Evolutionary conservation across 2,329 filamentous ascomycete genomes (phyloP).

Genomic region (Pseudopyrenochaeta lycopersici): DNA sequence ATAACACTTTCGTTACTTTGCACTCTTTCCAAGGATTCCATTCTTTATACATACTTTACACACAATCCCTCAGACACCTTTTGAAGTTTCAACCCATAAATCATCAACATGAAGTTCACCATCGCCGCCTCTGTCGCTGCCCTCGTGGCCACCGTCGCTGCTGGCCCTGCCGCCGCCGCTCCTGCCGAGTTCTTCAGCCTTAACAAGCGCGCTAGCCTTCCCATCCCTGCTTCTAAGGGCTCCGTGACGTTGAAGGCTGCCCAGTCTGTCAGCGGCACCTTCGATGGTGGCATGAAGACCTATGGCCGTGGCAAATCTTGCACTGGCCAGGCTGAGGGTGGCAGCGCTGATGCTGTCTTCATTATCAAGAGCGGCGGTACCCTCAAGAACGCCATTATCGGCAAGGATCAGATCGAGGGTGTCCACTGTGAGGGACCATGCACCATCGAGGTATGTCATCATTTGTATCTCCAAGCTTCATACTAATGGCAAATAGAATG

Average conservation of each 20-base stretch:
- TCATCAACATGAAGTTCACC: conserved; percentile 46
- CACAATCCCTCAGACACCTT: conserved; percentile 21
- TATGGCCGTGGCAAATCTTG: conserved; percentile 49
- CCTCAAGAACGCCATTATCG: conserved; percentile 65
- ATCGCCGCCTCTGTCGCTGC: conserved; percentile 35
- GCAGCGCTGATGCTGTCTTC: conserved; percentile 61
- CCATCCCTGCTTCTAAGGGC: conserved; percentile 44
- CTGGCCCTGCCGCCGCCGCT: conserved; percentile 33
- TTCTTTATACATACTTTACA: conserved; percentile 31
- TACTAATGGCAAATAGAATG: too few species aligned
- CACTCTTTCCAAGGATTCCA: conserved; percentile 16
- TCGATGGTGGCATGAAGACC: conserved; percentile 46
- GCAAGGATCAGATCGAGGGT: conserved; percentile 56
- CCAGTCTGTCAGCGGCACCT: conserved; percentile 34
- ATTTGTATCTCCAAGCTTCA: too few species aligned
- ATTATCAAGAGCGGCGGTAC: conserved; percentile 61
- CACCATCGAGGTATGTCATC: too few species aligned
- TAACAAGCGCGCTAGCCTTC: conserved; percentile 40
- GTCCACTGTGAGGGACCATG: conserved; percentile 52
- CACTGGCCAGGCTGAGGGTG: conserved; percentile 56
- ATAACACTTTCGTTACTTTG: conserved; percentile 27
- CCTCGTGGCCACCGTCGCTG: conserved; percentile 38
- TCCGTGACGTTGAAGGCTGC: conserved; percentile 37
- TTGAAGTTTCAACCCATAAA: conserved; percentile 19
- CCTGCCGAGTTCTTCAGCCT: conserved; percentile 36